phyloP scores from a whole-genome alignment of 2,329 filamentous ascomycete genomes.

The Keithomyces neogunnii region DNA sequence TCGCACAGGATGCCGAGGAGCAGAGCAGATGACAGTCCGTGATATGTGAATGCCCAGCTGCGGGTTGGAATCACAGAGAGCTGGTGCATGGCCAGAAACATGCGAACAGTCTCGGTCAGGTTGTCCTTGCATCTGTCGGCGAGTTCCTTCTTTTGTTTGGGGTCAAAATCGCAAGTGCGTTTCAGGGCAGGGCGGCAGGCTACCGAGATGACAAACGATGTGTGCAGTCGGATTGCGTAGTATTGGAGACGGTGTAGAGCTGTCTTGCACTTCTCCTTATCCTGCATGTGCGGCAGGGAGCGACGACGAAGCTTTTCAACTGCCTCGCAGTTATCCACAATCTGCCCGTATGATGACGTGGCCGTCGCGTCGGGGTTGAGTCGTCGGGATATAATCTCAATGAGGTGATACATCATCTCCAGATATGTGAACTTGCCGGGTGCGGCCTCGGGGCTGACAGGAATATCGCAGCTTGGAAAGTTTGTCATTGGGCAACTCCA shows the following conservation, averaged over 20 bases:
- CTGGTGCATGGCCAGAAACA: slow-evolving; percentile 63
- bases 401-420: slow-evolving; percentile 58
- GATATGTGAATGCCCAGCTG: slow-evolving; percentile 61
- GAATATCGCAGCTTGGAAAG: slow-evolving; percentile 46
- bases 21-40: slow-evolving; percentile 56
- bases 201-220: slow-evolving; percentile 56
- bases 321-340: slow-evolving; percentile 48
- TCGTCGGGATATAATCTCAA: slow-evolving; percentile 49
- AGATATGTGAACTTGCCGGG: slow-evolving; percentile 48
- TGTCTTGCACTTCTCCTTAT: slow-evolving; percentile 55
- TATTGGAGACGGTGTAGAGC: slow-evolving; percentile 55
- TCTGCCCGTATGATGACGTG: slow-evolving; percentile 42
- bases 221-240: slow-evolving; percentile 56
- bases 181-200: slow-evolving; percentile 55
- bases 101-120: slow-evolving; percentile 56
- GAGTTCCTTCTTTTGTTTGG: slow-evolving; percentile 44
- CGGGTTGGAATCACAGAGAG: slow-evolving; percentile 57
- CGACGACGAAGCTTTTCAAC: slow-evolving; percentile 43
- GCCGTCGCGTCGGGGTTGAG: slow-evolving; percentile 46
- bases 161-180: slow-evolving; percentile 41
- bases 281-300: slow-evolving; percentile 43
- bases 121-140: slow-evolving; percentile 53
- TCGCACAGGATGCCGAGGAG: slow-evolving; percentile 55
- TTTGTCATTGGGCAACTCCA: slow-evolving; percentile 55
- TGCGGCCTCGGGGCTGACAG: slow-evolving; percentile 31